phyloP scores from a whole-genome alignment of 1,284 basidiomycete species.

The Pseudozyma tsukubaensis region DNA sequence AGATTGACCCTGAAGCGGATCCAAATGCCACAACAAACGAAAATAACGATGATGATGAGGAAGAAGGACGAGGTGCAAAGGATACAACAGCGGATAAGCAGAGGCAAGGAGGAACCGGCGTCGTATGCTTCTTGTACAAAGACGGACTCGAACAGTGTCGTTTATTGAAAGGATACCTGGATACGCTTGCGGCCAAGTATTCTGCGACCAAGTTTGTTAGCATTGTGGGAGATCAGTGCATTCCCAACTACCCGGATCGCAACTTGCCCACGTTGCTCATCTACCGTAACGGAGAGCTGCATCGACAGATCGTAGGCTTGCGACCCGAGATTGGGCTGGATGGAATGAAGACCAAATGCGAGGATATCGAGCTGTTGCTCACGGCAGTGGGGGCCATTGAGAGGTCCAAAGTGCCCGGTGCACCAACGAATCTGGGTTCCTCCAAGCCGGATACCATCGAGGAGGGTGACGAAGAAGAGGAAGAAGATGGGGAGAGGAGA shows the following conservation, averaged over 20 bases:
- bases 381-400: conserved; percentile 64
- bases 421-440: conserved; percentile 23
- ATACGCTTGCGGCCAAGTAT: conserved; percentile 80
- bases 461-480: conserved; percentile 35
- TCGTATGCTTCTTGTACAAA: conserved; percentile 89
- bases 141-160: conserved; percentile 77
- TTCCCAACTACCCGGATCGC: conserved; percentile 91
- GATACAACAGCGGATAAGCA: conserved; percentile 44
- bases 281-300: conserved; percentile 89
- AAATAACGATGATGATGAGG: conserved; percentile 71
- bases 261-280: conserved; percentile 91
- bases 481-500: conserved; percentile 12
- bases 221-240: conserved; percentile 92
- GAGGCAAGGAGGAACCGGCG: conserved; percentile 77
- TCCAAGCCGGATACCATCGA: conserved; percentile 29
- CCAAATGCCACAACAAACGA: conserved; percentile 70
- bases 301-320: conserved; percentile 83
- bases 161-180: conserved; percentile 79
- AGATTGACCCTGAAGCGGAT: conserved; percentile 72
- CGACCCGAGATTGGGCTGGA: conserved; percentile 74
- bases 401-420: conserved; percentile 45
- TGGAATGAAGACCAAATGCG: conserved; percentile 81
- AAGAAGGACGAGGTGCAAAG: background rate
- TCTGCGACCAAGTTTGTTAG: conserved; percentile 95
- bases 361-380: conserved; percentile 70